Evolutionary conservation across 106 monocot genomes (phyloP).

Genomic region (Amphibolis antarctica): DNA sequence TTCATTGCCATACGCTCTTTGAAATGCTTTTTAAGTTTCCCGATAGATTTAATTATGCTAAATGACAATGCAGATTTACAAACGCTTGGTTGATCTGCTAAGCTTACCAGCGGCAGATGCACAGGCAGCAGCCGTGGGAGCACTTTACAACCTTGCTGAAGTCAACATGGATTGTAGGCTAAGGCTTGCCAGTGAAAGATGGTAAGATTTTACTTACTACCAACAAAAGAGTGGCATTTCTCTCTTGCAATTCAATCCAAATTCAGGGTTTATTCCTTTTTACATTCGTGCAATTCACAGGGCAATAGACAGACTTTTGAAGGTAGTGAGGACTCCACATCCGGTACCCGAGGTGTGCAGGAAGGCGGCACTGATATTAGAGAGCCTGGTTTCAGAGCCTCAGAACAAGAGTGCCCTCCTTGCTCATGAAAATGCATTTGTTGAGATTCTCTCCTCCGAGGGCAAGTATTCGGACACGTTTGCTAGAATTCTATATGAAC

Average conservation of each 20-base stretch:
- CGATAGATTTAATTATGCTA: not conserved
- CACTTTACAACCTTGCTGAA: slow-evolving; percentile 88
- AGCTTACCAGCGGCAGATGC: slow-evolving; percentile 61
- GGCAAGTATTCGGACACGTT: slow-evolving; percentile 69
- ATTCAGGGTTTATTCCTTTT: not conserved
- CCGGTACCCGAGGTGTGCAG: slow-evolving; percentile 87
- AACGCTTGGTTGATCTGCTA: slow-evolving; percentile 82
- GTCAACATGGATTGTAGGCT: slow-evolving; percentile 91
- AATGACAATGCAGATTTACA: slow-evolving; percentile 47
- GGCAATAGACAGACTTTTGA: slow-evolving; percentile 89
- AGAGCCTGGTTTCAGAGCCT: slow-evolving; percentile 86
- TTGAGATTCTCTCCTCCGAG: slow-evolving; percentile 71
- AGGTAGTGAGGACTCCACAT: slow-evolving; percentile 65
- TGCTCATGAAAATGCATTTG: slow-evolving; percentile 70
- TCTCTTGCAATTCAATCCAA: not conserved
- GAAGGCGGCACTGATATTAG: slow-evolving; percentile 73
- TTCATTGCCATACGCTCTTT: not conserved
- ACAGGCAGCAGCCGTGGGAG: slow-evolving; percentile 83
- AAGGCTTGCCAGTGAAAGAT: slow-evolving; percentile 87
- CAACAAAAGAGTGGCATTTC: not conserved
- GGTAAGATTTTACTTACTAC: slow-evolving; percentile 31
- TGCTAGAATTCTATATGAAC: slow-evolving; percentile 74
- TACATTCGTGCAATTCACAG: slow-evolving; percentile 20
- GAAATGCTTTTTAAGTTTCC: not conserved
- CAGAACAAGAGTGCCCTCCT: slow-evolving; percentile 67